Evolutionary conservation across 106 monocot species (phyloP), one percentile per base, ranked within the genome.

Genomic region (Ottelia alismoides): DNA sequence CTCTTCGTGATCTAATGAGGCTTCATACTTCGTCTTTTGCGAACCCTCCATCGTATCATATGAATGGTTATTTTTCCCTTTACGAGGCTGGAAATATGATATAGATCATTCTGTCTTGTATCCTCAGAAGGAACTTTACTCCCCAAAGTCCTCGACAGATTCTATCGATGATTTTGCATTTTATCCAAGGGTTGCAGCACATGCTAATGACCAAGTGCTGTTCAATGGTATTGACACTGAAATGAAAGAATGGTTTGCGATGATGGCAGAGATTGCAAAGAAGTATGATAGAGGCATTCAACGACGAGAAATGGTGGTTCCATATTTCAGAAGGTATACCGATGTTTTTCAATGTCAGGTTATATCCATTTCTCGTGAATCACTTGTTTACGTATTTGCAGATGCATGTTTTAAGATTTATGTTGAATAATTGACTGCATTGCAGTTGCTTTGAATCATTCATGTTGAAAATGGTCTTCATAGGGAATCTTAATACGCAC

Each of bases 281-380:
- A 60, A 52, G 48, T 58, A 59, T 48, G 55, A 47, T 53, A 31
- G 27, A 56, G 25, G 45, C 47, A 56, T 66, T 47, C 70, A 45
- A 25, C 83, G 74, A 27, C 61, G 50, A 24, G 40, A 83, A 50
- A 72, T 78, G 75, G 78, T 94, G 21, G 73, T 88, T 60, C 93
- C 87, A 9, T 94, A 94, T 49, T 94, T 94, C 49, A 76, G 66
- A 45, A 75, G 93, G 93, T 67, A 67, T 20, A 26, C 19, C 45
- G 19, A 9, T 9, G 1, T 16, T 17, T 52, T 28, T 11, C 26
- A 27, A 17, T 45, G 7, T 55, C 11, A 27, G 55, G 29, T 55
- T 22, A 31, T n/a, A 7, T 22, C 0, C 20, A n/a, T 0, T 31
- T 55, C 31, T 5, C 31, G 29, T 55, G 29, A 31, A 55, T n/a